Conservation (phyloP, 108 stramenopile species). For the Seminavis robusta region DNA sequence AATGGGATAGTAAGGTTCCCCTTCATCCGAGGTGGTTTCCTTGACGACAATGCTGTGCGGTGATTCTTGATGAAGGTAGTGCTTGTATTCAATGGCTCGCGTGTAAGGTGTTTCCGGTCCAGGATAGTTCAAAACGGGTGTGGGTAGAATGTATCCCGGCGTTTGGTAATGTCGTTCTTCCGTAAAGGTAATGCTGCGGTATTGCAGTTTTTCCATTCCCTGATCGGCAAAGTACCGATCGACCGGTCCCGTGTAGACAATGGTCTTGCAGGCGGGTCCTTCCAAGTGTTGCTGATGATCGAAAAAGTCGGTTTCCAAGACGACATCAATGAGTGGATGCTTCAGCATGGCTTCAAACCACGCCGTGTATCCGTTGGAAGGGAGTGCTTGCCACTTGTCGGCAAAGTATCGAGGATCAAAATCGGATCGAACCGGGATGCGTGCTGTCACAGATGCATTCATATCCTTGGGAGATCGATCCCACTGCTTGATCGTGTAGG, state of each 20-base stretch:
- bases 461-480: slow-evolving; percentile 62
- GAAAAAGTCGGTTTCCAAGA: slow-evolving; percentile 67
- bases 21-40: slow-evolving; percentile 52
- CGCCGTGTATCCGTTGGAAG: slow-evolving; percentile 66
- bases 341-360: slow-evolving; percentile 62
- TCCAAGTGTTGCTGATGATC: slow-evolving; percentile 33
- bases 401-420: slow-evolving; percentile 70
- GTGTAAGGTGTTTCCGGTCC: slow-evolving; percentile 11
- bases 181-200: slow-evolving; percentile 69
- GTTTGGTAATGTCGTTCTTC: background rate
- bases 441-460: slow-evolving; percentile 65
- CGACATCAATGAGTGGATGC: slow-evolving; percentile 55
- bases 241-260: slow-evolving; percentile 74
- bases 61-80: slow-evolving; percentile 67
- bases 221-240: slow-evolving; percentile 67
- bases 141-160: background rate
- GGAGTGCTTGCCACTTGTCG: slow-evolving; percentile 75
- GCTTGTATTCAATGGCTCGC: slow-evolving; percentile 71
- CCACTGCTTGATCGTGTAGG: slow-evolving; percentile 86
- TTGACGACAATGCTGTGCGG: slow-evolving; percentile 51
- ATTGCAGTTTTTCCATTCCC: slow-evolving; percentile 71
- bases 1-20: slow-evolving; percentile 83
- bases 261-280: slow-evolving; percentile 25
- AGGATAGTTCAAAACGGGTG: slow-evolving; percentile 19
- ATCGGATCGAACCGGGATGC: slow-evolving; percentile 73